Conservation (phyloP, 306 rosid genomes). For the Clitoria ternatea region DNA sequence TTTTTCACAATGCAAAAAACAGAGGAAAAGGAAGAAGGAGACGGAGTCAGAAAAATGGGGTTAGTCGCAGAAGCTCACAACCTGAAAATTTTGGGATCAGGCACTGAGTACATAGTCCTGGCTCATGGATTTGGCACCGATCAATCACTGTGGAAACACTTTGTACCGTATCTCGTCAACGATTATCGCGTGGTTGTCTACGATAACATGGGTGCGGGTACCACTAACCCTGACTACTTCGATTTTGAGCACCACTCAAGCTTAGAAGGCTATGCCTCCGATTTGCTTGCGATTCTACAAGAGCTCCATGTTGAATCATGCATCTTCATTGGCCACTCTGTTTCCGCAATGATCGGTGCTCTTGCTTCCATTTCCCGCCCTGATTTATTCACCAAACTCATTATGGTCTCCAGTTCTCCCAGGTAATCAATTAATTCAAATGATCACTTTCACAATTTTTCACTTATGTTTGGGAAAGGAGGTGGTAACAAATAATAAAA, state of each 20-base stretch:
- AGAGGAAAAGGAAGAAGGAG: too few species aligned
- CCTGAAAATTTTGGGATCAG: slow-evolving; percentile 59
- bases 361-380: slow-evolving; percentile 70
- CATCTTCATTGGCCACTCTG: slow-evolving; percentile 77
- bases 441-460: too few species aligned
- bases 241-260: slow-evolving; percentile 64
- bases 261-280: slow-evolving; percentile 70
- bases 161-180: slow-evolving; percentile 54
- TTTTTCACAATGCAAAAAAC: background rate
- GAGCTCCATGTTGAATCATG: slow-evolving; percentile 49
- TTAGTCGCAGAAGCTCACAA: slow-evolving; percentile 75
- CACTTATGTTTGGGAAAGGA: too few species aligned
- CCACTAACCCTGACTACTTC: slow-evolving; percentile 83
- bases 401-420: slow-evolving; percentile 61
- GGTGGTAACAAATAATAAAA: too few species aligned
- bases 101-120: slow-evolving; percentile 39
- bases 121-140: slow-evolving; percentile 90
- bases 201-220: slow-evolving; percentile 85
- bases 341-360: slow-evolving; percentile 72
- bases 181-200: slow-evolving; percentile 53
- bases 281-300: slow-evolving; percentile 62
- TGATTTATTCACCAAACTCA: slow-evolving; percentile 59
- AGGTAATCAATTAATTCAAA: slow-evolving; percentile 39
- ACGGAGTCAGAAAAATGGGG: slow-evolving; percentile 43
- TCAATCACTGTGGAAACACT: slow-evolving; percentile 83